These are phyloP conservation scores for Panicum hallii DNA, from an alignment of 202 grass and related monocot species.

Conservation along the genomic window DNA sequence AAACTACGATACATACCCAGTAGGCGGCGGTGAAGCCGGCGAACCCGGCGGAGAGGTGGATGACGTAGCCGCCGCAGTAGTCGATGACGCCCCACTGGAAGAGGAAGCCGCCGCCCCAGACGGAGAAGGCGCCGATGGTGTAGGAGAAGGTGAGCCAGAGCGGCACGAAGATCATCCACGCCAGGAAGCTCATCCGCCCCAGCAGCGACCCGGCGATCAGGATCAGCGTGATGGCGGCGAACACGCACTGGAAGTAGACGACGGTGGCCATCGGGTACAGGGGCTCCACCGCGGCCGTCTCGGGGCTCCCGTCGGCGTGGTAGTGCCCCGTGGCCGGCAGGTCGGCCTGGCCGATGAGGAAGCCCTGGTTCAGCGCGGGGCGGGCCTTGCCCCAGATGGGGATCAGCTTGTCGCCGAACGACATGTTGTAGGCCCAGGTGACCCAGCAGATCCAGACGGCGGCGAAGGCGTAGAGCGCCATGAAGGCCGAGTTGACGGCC, in stretches of 20 bases:
- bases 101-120: slow-evolving; percentile 63
- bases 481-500: slow-evolving; percentile 79
- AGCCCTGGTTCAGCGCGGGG: slow-evolving; percentile 53
- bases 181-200: slow-evolving; percentile 53
- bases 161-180: slow-evolving; percentile 64
- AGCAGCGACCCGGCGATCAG: slow-evolving; percentile 47
- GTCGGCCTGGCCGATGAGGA: slow-evolving; percentile 39
- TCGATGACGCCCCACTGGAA: slow-evolving; percentile 58
- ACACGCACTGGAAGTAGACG: slow-evolving; percentile 60
- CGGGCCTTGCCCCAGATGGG: slow-evolving; percentile 68
- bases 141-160: slow-evolving; percentile 65
- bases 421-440: slow-evolving; percentile 71
- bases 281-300: slow-evolving; percentile 31
- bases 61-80: slow-evolving; percentile 63
- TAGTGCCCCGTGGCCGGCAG: slow-evolving; percentile 55
- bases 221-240: slow-evolving; percentile 57
- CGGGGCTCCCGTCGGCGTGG: slow-evolving; percentile 18
- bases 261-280: slow-evolving; percentile 53
- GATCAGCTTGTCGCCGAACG: slow-evolving; percentile 66
- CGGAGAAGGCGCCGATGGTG: slow-evolving; percentile 55
- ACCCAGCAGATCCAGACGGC: slow-evolving; percentile 77
- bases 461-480: slow-evolving; percentile 81
- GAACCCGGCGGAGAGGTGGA: slow-evolving; percentile 53
- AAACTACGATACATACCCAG: slow-evolving; percentile 12
- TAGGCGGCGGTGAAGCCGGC: slow-evolving; percentile 58